These are phyloP conservation scores for Diaporthe humulicola DNA, from an alignment of 2,329 filamentous ascomycete species.

Conservation along the genomic window DNA sequence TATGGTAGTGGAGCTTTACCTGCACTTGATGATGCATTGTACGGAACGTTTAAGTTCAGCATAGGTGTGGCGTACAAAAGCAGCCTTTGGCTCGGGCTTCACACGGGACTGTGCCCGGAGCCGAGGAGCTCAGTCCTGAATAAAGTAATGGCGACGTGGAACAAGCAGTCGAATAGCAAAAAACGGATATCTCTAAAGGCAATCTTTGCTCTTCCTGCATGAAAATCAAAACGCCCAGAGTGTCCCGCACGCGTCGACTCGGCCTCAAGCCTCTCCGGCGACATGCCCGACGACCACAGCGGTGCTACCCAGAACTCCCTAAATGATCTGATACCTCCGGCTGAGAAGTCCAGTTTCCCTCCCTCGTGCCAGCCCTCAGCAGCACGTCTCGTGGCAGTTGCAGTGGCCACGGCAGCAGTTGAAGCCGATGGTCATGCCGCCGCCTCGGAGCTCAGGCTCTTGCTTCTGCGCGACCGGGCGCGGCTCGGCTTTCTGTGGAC, in stretches of 20 bases:
- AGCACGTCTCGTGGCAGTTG: constrained; percentile 22
- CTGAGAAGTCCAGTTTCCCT: too few relatives aligned
- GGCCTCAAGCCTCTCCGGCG: background rate
- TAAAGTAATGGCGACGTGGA: background rate
- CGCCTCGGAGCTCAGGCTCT: constrained; percentile 14
- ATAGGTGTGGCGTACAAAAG: background rate
- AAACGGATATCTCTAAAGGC: constrained; percentile 10
- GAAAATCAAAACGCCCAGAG: background rate
- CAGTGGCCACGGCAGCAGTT: constrained; percentile 23
- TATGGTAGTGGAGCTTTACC: background rate
- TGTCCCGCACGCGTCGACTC: background rate
- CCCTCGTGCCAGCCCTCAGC: background rate
- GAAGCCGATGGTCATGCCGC: constrained; percentile 28
- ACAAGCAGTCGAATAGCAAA: background rate
- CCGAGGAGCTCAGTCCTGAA: too few relatives aligned
- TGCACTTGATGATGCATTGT: background rate
- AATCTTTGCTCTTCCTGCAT: background rate
- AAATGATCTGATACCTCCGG: background rate
- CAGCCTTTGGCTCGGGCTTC: background rate
- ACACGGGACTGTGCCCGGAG: background rate
- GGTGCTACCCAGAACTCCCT: background rate
- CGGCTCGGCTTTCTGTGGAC: constrained; percentile 14
- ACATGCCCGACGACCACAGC: background rate
- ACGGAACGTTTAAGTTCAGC: background rate
- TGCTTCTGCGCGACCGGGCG: constrained; percentile 15